Base-by-base conservation (phyloP, 2,329 filamentous ascomycete genomes). In the Pseudogymnoascus sp. region DNA sequence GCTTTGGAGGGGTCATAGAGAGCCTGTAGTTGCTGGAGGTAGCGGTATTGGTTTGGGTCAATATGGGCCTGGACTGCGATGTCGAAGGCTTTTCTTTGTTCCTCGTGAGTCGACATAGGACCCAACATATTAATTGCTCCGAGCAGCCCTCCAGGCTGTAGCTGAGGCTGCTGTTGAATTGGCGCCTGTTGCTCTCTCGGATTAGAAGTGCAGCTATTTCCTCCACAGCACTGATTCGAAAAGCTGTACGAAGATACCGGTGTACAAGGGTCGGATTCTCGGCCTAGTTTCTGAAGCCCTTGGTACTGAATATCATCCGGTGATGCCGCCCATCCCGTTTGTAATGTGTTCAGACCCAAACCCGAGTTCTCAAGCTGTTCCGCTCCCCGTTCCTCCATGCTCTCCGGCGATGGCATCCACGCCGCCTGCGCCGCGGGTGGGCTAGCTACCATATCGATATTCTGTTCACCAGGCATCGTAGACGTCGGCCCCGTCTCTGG, bases 61-160 rank as follows among this genome's bases (percentile, higher is more conserved):
- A 38, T 25, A 6, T 42, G 59, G 21, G 38, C 38, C 31, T 60
- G 59, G 8, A 25, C 59, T 43, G 18, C 34, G 59, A 38, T 18
- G 12, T 38, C 59, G 18, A 38, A 60, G 18, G 59, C 59, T 6
- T 56, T 56, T 56, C 49, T 56, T 56, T 56, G 49, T 34, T 56
- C 49, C 49, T 56, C 49, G 11, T 56, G 49, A 14, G 28, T 56
- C 16, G 16, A 11, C 49, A 56, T 56, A n/a, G 49, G 49, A 3
- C 28, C 49, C n/a, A 56, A 12, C 49, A 34, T 34, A 21, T 56
- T 36, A 36, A 56, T 56, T 12, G n/a, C 7, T 8, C 28, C 49
- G 16, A 21, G 49, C 9, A 34, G n/a, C 16, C 49, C 9, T 34
- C 49, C 49, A 21, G 25, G 9, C 2, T 56, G 49, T 56, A 36